A percentile compares a stretch with the other conserved stretches of the same genome.
Conservation (phyloP, 2,329 filamentous ascomycete genomes). For the Alternaria brassicae region DNA sequence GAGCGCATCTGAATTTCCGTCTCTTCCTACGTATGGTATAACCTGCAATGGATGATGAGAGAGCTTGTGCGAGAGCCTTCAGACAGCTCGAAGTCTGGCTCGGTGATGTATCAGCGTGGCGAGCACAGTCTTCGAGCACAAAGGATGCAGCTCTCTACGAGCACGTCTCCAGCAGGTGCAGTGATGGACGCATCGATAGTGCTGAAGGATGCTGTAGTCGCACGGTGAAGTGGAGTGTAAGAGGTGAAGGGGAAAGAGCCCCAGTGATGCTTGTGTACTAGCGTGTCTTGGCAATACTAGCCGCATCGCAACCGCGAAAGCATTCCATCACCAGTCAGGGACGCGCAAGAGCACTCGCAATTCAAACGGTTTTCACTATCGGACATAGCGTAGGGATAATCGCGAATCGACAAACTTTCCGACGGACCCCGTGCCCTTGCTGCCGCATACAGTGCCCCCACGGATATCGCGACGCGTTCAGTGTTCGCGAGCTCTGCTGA, state of each 20-base stretch:
- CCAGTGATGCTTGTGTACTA: conserved; percentile 8
- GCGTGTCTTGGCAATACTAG: conserved; percentile 26
- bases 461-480: conserved; percentile 41
- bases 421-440: conserved; percentile 7
- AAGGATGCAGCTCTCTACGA: not conserved
- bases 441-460: not conserved
- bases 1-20: not conserved
- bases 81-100: not conserved
- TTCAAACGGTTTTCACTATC: conserved; percentile 14
- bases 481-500: conserved; percentile 38
- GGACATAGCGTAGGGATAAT: conserved; percentile 10
- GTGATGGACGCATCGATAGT: not conserved
- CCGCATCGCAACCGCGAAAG: conserved; percentile 31
- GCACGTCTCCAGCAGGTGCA: not conserved
- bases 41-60: not conserved
- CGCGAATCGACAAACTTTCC: conserved; percentile 1
- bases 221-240: not conserved
- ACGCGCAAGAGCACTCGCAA: conserved; percentile 33
- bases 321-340: conserved; percentile 32
- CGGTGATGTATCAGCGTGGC: not conserved
- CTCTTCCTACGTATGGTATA: not conserved
- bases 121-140: not conserved
- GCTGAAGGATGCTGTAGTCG: not conserved
- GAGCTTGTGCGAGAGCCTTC: not conserved
- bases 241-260: conserved; percentile 1